Base-by-base conservation (phyloP, 495 filamentous ascomycete genomes). In the Terfezia boudieri region DNA sequence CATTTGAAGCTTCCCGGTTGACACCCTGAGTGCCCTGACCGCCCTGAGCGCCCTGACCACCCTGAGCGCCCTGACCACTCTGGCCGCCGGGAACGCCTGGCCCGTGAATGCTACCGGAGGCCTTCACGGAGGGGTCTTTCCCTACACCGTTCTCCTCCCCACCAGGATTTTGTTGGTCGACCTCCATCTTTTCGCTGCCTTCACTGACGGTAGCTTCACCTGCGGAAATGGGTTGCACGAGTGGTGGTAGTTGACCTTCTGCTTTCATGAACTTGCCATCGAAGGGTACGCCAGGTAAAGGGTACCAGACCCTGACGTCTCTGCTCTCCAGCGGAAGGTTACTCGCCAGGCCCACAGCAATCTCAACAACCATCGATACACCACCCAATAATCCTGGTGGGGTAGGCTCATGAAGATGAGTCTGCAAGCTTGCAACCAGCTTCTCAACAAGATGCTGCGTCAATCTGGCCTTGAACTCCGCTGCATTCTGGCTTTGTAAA, bases 291-390 rank as follows among this genome's bases (percentile, higher is more conserved):
- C 86, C 84, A 0, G 90, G 89, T 38, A 75, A 67, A 53, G 86
- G 80, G 61, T 94, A 96, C 57, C 82, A 77, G 55, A 98, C 82
- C 50, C 76, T 78, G 14, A 98, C 82, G 60, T 96, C 92, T 58
- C 90, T 78, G 58, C 84, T 87, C 68, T 98, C 90, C 10, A 93
- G 68, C 0, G 92, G 90, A 51, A 96, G 71, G 65, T 95, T 89
- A 58, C 77, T 75, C 3, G 83, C 78, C 57, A 98, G 87, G 52
- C 79, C 82, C 32, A 96, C 74, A 8, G 89, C 85, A 48, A 95
- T 75, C 67, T 96, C 88, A 37, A 96, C 77, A 64, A 98, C 94
- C 82, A 88, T 92, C 56, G 79, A 76, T 20, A 86, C 81, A 53
- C 84, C 84, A 9, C 75, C 76, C 52, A 89, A 82, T 49, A 96